These are phyloP conservation scores for Pythium sukuiense DNA, from an alignment of 352 stramenopile genomes.

Conservation along the genomic window DNA sequence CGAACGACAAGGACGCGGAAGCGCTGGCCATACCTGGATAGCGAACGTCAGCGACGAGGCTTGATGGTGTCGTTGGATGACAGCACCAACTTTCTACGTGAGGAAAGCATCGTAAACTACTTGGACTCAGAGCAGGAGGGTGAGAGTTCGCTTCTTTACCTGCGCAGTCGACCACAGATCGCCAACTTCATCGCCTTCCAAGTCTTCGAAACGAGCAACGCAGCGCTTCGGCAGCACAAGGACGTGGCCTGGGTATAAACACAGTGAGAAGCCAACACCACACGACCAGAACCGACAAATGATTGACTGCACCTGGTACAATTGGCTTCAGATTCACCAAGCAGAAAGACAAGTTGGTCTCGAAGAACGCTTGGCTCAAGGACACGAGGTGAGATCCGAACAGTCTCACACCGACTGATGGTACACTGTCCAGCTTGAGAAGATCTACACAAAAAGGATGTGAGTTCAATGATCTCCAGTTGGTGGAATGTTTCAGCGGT, in stretches of 20 bases:
- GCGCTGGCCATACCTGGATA: constrained; percentile 61
- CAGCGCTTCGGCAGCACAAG: constrained; percentile 85
- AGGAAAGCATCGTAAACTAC: not conserved
- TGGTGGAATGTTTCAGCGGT: too few relatives aligned
- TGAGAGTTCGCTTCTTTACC: constrained; percentile 21
- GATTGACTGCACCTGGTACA: constrained; percentile 58
- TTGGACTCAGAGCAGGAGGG: not conserved
- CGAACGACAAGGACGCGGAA: too few relatives aligned
- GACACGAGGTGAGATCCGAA: constrained; percentile 54
- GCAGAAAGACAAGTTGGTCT: constrained; percentile 56
- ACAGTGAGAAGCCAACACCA: too few relatives aligned
- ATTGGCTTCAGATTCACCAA: constrained; percentile 95
- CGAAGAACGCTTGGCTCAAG: constrained; percentile 57
- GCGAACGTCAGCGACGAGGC: constrained; percentile 89
- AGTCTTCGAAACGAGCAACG: constrained; percentile 68
- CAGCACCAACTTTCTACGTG: constrained; percentile 56
- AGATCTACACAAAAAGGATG: constrained; percentile 8
- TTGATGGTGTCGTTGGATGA: constrained; percentile 72
- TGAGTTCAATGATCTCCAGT: not conserved
- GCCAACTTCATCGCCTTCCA: constrained; percentile 83
- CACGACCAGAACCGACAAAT: too few relatives aligned
- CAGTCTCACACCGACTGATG: constrained; percentile 24
- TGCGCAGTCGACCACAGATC: constrained; percentile 90
- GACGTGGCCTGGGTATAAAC: constrained; percentile 68
- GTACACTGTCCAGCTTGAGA: not conserved